Base-by-base conservation (phyloP, 2,329 filamentous ascomycete genomes). In the Fusarium burgessii region DNA sequence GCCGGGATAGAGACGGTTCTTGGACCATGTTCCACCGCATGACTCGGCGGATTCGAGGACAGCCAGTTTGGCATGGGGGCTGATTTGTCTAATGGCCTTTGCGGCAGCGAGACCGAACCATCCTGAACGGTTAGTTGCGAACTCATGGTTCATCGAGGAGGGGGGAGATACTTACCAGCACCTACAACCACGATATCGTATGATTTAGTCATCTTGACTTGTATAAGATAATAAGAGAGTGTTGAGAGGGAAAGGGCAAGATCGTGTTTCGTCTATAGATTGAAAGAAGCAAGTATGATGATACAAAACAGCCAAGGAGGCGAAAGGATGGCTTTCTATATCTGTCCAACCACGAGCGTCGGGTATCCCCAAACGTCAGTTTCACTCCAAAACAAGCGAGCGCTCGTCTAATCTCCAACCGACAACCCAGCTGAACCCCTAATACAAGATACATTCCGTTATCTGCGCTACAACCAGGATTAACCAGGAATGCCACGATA, bases 1-100 rank as follows among this genome's bases (percentile, higher is more conserved):
- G 4, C 87, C 88, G 0, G 87, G 85, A 76, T 92, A 88, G 1
- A 91, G 79, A 2, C 89, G 84, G 29, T 89, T 80, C 56, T 85
- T 79, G 7, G 87, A 84, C 90, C 90, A 92, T 13, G 87, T 87
- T 8, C 90, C 90, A 2, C 90, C 90, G 41, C 88, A 77, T 4
- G 85, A 84, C 23, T 79, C 76, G 9, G 81, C 82, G 3, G 81
- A 77, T n/a, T 90, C 89, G 15, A 90, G 75, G 2, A 90, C 73
- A 12, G 84, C 67, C 11, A 89, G 73, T 4, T 81, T 83, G 56
- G 82, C 80, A 7, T 78, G 67, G 0, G 87, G 86, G 57, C 87
- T 78, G 25, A 87, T 68, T 58, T 89, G 80, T 9, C 82, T 78
- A 70, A 86, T 87, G 5, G 85, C 84, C 70, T 87, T 88, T 36